Evolutionary conservation across 495 filamentous ascomycete species (phyloP).

Genomic region (Aspergillus diversus): DNA sequence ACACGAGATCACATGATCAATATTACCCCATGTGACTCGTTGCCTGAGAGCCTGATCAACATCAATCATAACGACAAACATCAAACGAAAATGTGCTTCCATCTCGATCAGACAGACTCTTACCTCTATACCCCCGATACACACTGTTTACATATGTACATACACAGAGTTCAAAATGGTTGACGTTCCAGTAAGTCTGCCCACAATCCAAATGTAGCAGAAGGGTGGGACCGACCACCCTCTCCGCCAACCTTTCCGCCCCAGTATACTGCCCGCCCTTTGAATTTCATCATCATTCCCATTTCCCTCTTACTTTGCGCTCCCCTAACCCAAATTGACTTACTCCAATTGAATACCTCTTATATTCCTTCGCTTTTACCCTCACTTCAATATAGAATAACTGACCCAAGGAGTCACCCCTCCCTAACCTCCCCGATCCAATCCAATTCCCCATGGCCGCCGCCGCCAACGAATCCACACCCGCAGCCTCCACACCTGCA

Average conservation of each 20-base stretch:
- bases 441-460: not conserved
- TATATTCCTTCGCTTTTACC: not conserved
- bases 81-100: too few species aligned
- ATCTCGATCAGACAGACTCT: not conserved
- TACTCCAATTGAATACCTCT: not conserved
- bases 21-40: constrained; percentile 21
- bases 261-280: constrained; percentile 16
- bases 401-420: not conserved
- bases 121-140: not conserved
- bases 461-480: constrained; percentile 28
- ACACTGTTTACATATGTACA: not conserved
- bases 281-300: constrained; percentile 3
- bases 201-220: not conserved
- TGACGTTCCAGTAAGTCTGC: constrained; percentile 20
- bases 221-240: not conserved
- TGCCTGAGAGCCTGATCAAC: constrained; percentile 16
- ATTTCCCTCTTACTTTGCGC: not conserved
- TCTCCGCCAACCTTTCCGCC: constrained; percentile 20
- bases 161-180: constrained; percentile 8
- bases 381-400: not conserved
- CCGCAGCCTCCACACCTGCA: constrained; percentile 15
- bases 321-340: not conserved
- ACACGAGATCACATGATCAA: constrained; percentile 46
- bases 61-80: not conserved
- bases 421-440: not conserved